A percentile compares a stretch with the other conserved stretches of the same genome.
phyloP scores from a whole-genome alignment of 2,329 filamentous ascomycete genomes.

The Calonectria crousiana region DNA sequence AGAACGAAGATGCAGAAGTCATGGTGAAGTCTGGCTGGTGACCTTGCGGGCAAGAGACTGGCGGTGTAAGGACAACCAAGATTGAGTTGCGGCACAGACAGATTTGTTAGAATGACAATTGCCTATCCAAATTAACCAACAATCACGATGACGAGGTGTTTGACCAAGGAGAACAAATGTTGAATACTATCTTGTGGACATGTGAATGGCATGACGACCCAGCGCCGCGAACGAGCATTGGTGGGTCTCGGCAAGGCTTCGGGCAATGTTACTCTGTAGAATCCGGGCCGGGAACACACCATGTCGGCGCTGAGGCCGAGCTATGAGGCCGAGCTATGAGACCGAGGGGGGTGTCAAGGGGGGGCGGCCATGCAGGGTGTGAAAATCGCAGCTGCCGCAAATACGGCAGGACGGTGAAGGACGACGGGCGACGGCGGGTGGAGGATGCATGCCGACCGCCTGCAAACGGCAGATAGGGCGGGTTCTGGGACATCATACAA shows the following conservation, averaged over 20 bases:
- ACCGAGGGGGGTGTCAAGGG: neutral
- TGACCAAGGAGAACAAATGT: neutral
- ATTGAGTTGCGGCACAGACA: constrained; percentile 9
- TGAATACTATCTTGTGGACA: neutral
- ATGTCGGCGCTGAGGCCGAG: neutral
- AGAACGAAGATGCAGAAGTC: constrained; percentile 5
- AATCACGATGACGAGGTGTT: neutral
- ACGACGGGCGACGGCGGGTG: neutral
- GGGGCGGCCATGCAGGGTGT: neutral
- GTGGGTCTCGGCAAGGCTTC: neutral
- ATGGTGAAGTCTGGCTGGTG: constrained; percentile 31
- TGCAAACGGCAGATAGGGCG: neutral
- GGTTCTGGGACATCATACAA: neutral
- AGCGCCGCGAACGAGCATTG: neutral
- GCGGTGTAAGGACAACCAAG: constrained; percentile 36
- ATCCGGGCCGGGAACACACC: neutral
- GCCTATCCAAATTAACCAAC: neutral
- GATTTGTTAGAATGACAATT: constrained; percentile 8
- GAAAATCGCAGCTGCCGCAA: neutral
- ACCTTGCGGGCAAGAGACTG: constrained; percentile 43
- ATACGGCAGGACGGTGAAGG: neutral
- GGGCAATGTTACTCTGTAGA: neutral
- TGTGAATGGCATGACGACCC: neutral
- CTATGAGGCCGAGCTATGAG: neutral
- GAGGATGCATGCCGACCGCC: neutral